Evolutionary conservation across 116 monocot species (phyloP), one percentile per base, ranked within the genome.

Genomic region (Phalaenopsis hybrid): DNA sequence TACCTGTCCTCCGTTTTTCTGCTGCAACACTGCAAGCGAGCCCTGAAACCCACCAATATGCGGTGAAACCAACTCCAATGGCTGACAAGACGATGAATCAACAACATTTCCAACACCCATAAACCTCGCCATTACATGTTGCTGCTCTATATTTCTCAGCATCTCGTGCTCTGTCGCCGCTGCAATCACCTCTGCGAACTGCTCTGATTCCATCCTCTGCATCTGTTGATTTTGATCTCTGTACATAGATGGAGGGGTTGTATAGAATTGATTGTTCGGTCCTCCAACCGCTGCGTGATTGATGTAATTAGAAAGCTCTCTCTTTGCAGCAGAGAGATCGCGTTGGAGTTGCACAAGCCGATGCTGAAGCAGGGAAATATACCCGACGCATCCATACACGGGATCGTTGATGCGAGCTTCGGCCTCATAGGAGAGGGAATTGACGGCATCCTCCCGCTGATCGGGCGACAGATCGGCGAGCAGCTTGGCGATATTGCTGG

Each of bases 351-450:
- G 65, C 44, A 63, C 46, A 59, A 87, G 74, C 65, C 79, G 79
- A 31, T 59, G 76, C 82, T 90, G 87, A 43, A 90, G 90, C 18
- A 81, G 0, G 9, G 79, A 82, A 51, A 90, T 85, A 79, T 82
- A 79, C 25, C 85, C 83, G 44, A 90, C 90, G 80, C 90, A 90
- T 57, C 90, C 90, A 21, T 85, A 77, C n/a, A 90, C 85, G 0
- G 90, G 90, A 44, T 90, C 85, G 4, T 78, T 72, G 13, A 90
- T 63, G 6, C 85, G 63, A 17, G 83, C 75, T 63, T 85, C 83
- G 31, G 90, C 90, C 83, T 90, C 90, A 75, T 87, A 90, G 0
- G 83, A 83, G 1, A 90, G 83, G 17, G 89, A 83, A 48, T 81
- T 85, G 5, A 85, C 85, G 17, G 90, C 87, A 25, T 85, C 87